Evolutionary conservation across 768 basidiomycete genomes (phyloP), one percentile per base, ranked within the genome.

Genomic region (Lentinus brumalis): DNA sequence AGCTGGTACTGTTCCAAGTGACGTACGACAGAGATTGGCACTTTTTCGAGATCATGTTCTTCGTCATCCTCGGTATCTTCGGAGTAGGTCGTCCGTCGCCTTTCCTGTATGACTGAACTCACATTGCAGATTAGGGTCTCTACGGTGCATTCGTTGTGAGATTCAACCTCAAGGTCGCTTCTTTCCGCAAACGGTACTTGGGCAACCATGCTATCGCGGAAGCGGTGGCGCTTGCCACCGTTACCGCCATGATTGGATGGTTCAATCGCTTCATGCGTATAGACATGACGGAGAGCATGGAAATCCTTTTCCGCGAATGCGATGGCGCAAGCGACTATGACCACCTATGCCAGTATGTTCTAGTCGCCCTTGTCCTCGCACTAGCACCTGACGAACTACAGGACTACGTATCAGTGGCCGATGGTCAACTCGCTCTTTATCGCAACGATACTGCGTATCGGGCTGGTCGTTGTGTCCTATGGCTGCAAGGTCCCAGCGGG

Each of bases 1-100:
- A 98, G 73, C 86, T 99, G 30, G 97, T 99, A 70, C 77, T 98
- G 62, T 99, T 99, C 78, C 96, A 98, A 71, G 94, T 99, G 67
- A 96, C 95, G 2, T 99, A 98, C 73, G 92, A 91, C 71, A 84
- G 96, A 35, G 94, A 95, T 69, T 99, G 97, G 97, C 97, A 98
- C 71, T 98, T 96, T 77, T 98, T 98, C 70, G 97, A 98, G 71
- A 92, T 99, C 53, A 89, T 97, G 16, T 96, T 96, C 74, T 99
- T 96, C 75, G 82, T 98, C 55, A 85, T 98, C 60, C 85, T 99
- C 44, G 97, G 97, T 10, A 82, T 98, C 62, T 99, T 99, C 73
- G 97, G 97, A 50, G 96, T 96, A 70, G 62, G 85, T 76, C 16
- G 39, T 10, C 32, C 0, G 15, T 3, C 44, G 52, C 38, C 41